These are phyloP conservation scores for Tylopilus sp. DNA, from an alignment of 1,284 basidiomycete genomes.

Conservation along the genomic window DNA sequence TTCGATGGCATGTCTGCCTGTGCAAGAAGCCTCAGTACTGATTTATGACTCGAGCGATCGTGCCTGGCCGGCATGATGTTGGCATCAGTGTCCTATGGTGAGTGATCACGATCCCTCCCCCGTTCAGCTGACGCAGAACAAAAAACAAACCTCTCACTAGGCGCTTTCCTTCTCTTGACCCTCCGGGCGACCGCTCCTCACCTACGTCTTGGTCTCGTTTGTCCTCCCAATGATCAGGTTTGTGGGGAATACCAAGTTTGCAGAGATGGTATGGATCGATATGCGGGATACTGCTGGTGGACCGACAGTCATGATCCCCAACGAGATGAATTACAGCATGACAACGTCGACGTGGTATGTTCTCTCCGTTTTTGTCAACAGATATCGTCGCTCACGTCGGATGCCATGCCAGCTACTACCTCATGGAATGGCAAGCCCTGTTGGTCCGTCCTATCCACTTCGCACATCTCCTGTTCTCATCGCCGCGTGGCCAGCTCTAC, in stretches of 20 bases:
- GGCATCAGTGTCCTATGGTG: conserved; percentile 22
- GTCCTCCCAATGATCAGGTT: conserved; percentile 32
- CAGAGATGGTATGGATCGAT: conserved; percentile 38
- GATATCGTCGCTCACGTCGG: background rate
- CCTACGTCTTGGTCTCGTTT: conserved; percentile 31
- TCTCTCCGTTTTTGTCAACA: background rate
- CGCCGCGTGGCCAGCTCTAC: conserved; percentile 19
- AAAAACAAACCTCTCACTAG: conserved; percentile 7
- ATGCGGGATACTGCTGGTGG: conserved; percentile 24
- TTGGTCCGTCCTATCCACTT: conserved; percentile 12
- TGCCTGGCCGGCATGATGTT: conserved; percentile 28
- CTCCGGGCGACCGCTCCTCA: conserved; percentile 22
- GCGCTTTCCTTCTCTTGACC: conserved; percentile 23
- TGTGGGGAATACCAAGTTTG: conserved; percentile 33
- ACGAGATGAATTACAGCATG: conserved; percentile 29
- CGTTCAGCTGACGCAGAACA: background rate
- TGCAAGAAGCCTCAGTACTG: too few species aligned
- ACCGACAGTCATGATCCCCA: conserved; percentile 24
- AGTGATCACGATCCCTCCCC: background rate
- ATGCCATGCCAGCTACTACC: conserved; percentile 18
- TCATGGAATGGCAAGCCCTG: conserved; percentile 30
- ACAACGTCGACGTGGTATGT: conserved; percentile 28
- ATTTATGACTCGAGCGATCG: conserved; percentile 30
- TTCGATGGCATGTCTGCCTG: too few species aligned
- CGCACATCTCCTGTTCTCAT: background rate